A percentile compares a stretch with the other conserved stretches of the same genome.
Evolutionary conservation across 192 early-diverging fungal species (phyloP).

Genomic region (Coemansia furcata): DNA sequence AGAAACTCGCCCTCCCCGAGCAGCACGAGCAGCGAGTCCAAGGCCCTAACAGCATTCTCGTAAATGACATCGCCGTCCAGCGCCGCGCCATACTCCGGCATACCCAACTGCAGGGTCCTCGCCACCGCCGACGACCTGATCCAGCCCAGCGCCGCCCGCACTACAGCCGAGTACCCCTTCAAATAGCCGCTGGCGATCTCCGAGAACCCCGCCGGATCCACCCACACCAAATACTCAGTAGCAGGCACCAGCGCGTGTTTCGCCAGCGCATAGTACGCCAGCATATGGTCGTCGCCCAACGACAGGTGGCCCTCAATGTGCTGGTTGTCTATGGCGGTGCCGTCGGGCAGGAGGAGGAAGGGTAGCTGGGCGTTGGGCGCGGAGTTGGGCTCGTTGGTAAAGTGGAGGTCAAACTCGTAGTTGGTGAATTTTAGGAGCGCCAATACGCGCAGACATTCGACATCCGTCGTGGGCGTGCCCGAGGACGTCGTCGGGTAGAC

Average conservation of each 20-base stretch:
- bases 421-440: conserved; percentile 27
- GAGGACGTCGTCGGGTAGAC: conserved; percentile 6
- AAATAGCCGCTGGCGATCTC: conserved; percentile 19
- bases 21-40: conserved; percentile 31
- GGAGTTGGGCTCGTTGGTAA: conserved; percentile 27
- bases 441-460: conserved; percentile 25
- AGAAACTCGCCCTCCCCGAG: conserved; percentile 23
- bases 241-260: conserved; percentile 28
- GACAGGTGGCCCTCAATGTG: conserved; percentile 16
- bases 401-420: conserved; percentile 32
- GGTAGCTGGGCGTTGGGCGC: conserved; percentile 40
- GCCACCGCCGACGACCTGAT: neutral
- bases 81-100: conserved; percentile 31
- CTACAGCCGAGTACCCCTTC: conserved; percentile 14
- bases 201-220: conserved; percentile 25
- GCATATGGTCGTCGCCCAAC: neutral
- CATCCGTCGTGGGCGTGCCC: conserved; percentile 25
- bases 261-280: conserved; percentile 24
- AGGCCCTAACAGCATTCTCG: conserved; percentile 28
- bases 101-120: conserved; percentile 1
- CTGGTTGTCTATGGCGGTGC: conserved; percentile 10
- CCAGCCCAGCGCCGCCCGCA: conserved; percentile 18
- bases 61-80: conserved; percentile 36
- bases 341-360: conserved; percentile 32
- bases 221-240: conserved; percentile 38